Percentiles rank a stretch among this genome's conserved stretches.
Conservation (phyloP, 2,329 filamentous ascomycete genomes). For the Ophiosphaerella herpotricha region DNA sequence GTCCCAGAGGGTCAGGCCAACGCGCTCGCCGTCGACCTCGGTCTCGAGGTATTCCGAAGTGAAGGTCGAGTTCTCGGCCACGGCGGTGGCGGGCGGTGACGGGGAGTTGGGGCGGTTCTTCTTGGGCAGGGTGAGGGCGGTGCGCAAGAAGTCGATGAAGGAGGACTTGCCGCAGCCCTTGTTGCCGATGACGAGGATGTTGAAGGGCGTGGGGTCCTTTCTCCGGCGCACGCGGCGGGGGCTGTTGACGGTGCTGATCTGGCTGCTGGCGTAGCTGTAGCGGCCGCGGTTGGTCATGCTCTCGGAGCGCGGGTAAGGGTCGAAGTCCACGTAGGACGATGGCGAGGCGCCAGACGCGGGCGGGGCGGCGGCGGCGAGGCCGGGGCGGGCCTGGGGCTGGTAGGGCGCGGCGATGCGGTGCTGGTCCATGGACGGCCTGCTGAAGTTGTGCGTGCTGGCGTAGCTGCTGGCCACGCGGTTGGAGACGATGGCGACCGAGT, state of each 20-base stretch:
- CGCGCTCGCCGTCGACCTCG: constrained; percentile 87
- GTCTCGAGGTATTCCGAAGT: constrained; percentile 90
- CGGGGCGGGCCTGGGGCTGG: constrained; percentile 8
- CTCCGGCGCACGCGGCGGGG: constrained; percentile 88
- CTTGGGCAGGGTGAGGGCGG: constrained; percentile 78
- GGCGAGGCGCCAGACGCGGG: constrained; percentile 56
- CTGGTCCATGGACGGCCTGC: constrained; percentile 41
- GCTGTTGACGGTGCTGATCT: constrained; percentile 88
- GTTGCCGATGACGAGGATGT: constrained; percentile 88
- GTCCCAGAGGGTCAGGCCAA: constrained; percentile 95
- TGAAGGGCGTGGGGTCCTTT: constrained; percentile 97
- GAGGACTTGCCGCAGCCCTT: constrained; percentile 91
- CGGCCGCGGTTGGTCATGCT: constrained; percentile 97
- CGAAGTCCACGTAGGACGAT: constrained; percentile 60
- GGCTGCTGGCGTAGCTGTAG: constrained; percentile 94
- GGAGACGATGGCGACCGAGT: constrained; percentile 66
- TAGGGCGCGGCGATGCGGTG: constrained; percentile 41
- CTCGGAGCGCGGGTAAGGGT: constrained; percentile 82
- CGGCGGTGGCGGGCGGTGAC: constrained; percentile 51
- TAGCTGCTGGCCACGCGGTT: constrained; percentile 54
- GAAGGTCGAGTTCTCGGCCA: constrained; percentile 62
- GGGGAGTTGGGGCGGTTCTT: constrained; percentile 67
- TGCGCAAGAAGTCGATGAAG: constrained; percentile 93
- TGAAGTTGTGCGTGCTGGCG: constrained; percentile 35
- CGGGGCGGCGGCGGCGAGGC: constrained; percentile 51